Conservation (phyloP, 306 rosid species). For the Inga laurina region DNA sequence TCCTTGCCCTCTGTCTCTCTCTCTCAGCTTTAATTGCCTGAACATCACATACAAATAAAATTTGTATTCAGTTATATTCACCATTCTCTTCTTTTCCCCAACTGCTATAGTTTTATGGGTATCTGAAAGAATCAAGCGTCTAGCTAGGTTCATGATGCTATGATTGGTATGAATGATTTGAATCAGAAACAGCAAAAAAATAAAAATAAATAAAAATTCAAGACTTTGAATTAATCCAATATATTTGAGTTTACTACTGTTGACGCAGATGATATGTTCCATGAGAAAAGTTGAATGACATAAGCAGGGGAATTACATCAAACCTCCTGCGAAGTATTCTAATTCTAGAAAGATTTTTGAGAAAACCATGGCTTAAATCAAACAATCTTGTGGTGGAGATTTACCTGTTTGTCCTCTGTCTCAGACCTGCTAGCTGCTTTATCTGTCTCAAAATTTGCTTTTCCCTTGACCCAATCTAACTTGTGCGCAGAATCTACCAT, state of each 20-base stretch:
- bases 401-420: constrained; percentile 62
- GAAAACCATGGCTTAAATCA: not conserved
- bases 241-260: constrained; percentile 11
- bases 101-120: not conserved
- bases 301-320: constrained; percentile 9
- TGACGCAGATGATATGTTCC: not conserved
- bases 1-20: constrained; percentile 63
- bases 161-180: constrained; percentile 12
- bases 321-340: constrained; percentile 19
- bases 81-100: not conserved
- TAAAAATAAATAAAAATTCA: not conserved
- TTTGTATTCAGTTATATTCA: not conserved
- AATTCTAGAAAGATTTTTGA: constrained; percentile 16
- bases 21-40: constrained; percentile 63
- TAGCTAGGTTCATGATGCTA: not conserved
- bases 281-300: constrained; percentile 6
- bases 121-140: not conserved
- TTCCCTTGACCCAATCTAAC: constrained; percentile 49
- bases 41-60: constrained; percentile 13
- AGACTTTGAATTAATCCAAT: constrained; percentile 10
- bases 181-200: constrained; percentile 2
- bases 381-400: not conserved
- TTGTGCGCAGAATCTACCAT: constrained; percentile 51
- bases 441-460: constrained; percentile 26
- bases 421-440: constrained; percentile 49